Percentiles rank a stretch among this genome's conserved stretches.
Evolutionary conservation across 345 rosid genomes (phyloP).

Genomic region (Pseudoturritis turrita): DNA sequence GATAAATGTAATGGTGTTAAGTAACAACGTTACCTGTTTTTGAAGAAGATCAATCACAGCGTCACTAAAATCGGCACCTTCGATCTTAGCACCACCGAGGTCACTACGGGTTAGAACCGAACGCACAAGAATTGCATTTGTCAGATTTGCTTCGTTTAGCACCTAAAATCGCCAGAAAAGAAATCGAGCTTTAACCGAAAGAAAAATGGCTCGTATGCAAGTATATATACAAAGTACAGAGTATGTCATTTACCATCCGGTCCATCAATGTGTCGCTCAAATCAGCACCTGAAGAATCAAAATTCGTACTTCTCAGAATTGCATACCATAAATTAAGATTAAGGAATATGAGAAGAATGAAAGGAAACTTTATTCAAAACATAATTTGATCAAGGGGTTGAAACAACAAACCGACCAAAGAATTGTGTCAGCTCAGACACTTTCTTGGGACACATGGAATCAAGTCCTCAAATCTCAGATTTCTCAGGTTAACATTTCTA

Average conservation of each 20-base stretch:
- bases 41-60: slow-evolving; percentile 88
- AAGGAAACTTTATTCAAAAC: background rate
- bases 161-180: slow-evolving; percentile 37
- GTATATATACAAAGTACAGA: background rate
- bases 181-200: background rate
- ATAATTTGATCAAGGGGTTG: background rate
- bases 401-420: background rate
- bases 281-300: slow-evolving; percentile 73
- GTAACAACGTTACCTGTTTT: slow-evolving; percentile 78
- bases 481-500: background rate
- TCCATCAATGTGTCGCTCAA: slow-evolving; percentile 98
- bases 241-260: slow-evolving; percentile 62
- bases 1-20: background rate
- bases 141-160: slow-evolving; percentile 85
- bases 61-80: slow-evolving; percentile 97
- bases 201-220: background rate
- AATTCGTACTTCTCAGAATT: background rate
- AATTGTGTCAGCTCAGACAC: background rate
- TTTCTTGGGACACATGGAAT: background rate
- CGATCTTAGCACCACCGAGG: slow-evolving; percentile 82
- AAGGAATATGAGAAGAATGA: background rate
- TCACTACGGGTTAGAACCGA: slow-evolving; percentile 90
- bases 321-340: background rate
- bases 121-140: slow-evolving; percentile 76
- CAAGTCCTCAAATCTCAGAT: background rate